Evolutionary conservation across 176 grass and related monocot species (phyloP), one percentile per base, ranked within the genome.

Genomic region (Triticum urartu): DNA sequence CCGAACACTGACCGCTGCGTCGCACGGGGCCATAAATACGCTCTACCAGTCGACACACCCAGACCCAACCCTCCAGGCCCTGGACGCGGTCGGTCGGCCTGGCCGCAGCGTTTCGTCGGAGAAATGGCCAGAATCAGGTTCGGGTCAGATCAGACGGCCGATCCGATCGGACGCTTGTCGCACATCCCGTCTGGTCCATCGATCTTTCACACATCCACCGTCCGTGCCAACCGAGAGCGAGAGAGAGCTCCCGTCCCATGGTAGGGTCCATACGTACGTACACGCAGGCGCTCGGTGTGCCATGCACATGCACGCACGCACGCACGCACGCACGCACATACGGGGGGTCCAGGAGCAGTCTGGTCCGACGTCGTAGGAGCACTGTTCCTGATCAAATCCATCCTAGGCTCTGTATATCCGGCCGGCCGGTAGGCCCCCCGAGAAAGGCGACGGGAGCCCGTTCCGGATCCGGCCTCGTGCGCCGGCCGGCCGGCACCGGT

Each of bases 391-490:
- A 79, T 40, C 54, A 56, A 78, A 9, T 13, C 40, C 6, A 15
- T 75, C 47, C 34, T 87, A 76, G n/a, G 12, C 54, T 40, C 14
- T 43, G 33, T 32, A 5, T 28, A 36, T 3, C 48, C 39, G 17
- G 61, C 78, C 24, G 12, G 78, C 13, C 13, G 64, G n/a, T 81
- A n/a, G 59, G 64, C 2, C 64, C 42, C 21, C 1, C 1, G 45
- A 45, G 4, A 56, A 56, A 70, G 58, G 5, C 11, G 81, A 25
- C 68, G 61, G 38, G 28, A 65, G 6, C 86, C 60, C 69, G 33
- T 33, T 87, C 70, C 77, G 69, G 66, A 68, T 18, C 8, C 38
- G 10, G 74, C 34, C 71, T 22, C 61, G 33, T 87, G 79, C 71
- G 11, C 79, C 86, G 71, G 24, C 42, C 42, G 43, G 72, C 42